Conservation (phyloP, 139 green algal species). For the Micractinium conductrix region DNA sequence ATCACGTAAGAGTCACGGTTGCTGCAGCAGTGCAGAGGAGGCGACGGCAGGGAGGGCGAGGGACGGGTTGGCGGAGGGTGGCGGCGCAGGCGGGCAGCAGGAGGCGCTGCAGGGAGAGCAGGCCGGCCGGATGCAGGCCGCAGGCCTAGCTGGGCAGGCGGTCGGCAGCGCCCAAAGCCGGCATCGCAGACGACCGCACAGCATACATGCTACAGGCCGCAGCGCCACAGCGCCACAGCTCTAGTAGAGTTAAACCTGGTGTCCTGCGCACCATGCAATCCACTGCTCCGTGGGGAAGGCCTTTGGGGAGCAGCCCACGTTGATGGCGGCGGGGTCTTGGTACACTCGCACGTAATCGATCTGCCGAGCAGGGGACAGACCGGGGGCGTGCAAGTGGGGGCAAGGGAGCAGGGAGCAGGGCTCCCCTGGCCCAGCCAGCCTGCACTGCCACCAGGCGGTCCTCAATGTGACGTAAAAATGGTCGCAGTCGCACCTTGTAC, state of each 20-base stretch:
- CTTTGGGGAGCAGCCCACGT: conserved; percentile 10
- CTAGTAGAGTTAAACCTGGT: not conserved
- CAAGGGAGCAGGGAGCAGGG: not conserved
- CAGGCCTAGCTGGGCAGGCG: not conserved
- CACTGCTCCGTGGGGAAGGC: conserved; percentile 23
- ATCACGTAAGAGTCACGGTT: not conserved
- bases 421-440: no score
- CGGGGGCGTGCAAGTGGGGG: not conserved
- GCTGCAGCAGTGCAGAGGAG: not conserved
- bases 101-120: no score
- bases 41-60: not conserved
- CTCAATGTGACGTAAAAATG: not conserved
- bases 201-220: not conserved
- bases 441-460: no score
- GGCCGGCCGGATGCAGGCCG: no score
- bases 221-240: not conserved
- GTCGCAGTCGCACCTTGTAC: not conserved
- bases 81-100: not conserved
- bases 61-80: not conserved
- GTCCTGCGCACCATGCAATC: conserved; percentile 2
- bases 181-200: no score
- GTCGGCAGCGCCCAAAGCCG: no score
- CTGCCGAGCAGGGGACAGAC: not conserved
- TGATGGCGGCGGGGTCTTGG: not conserved
- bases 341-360: conserved; percentile 21